phyloP scores from a whole-genome alignment of 2,329 filamentous ascomycete species.

The Dothideomycetes sp. region DNA sequence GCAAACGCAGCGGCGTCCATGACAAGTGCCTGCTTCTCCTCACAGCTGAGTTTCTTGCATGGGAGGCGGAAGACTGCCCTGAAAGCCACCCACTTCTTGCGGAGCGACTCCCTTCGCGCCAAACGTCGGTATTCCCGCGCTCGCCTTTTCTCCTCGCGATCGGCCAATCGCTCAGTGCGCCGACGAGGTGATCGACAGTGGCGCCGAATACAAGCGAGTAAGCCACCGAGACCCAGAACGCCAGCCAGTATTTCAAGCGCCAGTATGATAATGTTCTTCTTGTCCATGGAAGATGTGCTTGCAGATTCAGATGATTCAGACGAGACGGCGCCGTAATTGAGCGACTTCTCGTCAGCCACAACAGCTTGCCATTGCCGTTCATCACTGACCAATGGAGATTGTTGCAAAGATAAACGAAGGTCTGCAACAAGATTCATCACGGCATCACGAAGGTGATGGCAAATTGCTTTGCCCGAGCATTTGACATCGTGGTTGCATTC shows the following conservation, averaged over 20 bases:
- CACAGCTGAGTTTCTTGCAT: constrained; percentile 30
- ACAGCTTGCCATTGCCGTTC: constrained; percentile 1
- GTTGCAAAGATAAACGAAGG: neutral
- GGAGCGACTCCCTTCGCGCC: constrained; percentile 39
- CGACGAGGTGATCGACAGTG: constrained; percentile 39
- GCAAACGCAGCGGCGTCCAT: constrained; percentile 25
- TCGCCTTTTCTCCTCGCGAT: constrained; percentile 42
- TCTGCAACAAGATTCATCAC: neutral
- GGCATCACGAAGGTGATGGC: constrained; percentile 1
- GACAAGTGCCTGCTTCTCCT: constrained; percentile 41
- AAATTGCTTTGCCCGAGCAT: constrained; percentile 7
- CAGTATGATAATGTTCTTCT: constrained; percentile 18
- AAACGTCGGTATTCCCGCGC: constrained; percentile 42
- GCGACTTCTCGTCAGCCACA: neutral
- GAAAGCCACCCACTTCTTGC: constrained; percentile 36
- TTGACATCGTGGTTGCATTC: constrained; percentile 6
- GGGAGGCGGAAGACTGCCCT: constrained; percentile 18
- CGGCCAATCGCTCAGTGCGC: constrained; percentile 41
- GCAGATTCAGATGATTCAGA: too few relatives aligned
- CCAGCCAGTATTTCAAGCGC: constrained; percentile 33
- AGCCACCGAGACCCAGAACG: constrained; percentile 31
- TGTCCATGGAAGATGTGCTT: neutral
- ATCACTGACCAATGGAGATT: constrained; percentile 5
- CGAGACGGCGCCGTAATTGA: neutral
- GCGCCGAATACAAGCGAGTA: constrained; percentile 33